Percentiles rank a stretch among this genome's conserved stretches.
phyloP scores from a whole-genome alignment of 192 early-diverging fungal species.

The Lunasporangiospora selenospora region DNA sequence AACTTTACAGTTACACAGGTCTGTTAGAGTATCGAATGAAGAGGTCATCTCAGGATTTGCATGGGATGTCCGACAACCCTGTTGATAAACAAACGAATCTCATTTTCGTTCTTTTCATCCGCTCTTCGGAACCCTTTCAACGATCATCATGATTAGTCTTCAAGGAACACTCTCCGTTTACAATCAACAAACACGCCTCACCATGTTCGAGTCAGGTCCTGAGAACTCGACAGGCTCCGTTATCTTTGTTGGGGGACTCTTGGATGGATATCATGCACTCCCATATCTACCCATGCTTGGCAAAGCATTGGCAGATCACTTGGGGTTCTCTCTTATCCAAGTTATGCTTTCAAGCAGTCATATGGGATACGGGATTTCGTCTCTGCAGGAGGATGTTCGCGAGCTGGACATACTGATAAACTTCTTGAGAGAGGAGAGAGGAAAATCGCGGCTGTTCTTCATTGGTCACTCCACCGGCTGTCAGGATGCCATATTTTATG shows the following conservation, averaged over 20 bases:
- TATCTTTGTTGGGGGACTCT: conserved; percentile 50
- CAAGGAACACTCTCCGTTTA: conserved; percentile 48
- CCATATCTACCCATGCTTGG: conserved; percentile 40
- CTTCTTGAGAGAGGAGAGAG: conserved; percentile 24
- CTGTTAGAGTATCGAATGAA: too few species aligned
- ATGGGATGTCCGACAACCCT: too few species aligned
- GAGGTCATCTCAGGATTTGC: too few species aligned
- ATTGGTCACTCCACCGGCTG: conserved; percentile 56
- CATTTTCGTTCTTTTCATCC: neutral
- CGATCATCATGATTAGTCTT: conserved; percentile 33
- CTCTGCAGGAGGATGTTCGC: conserved; percentile 37
- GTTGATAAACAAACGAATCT: too few species aligned
- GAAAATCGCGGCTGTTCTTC: conserved; percentile 42
- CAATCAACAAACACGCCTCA: conserved; percentile 46
- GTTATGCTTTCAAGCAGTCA: conserved; percentile 51
- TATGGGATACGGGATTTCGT: conserved; percentile 49
- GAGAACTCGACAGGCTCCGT: conserved; percentile 17
- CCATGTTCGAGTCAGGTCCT: conserved; percentile 52
- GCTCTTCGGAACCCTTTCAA: neutral
- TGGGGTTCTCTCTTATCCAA: conserved; percentile 45
- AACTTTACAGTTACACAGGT: too few species aligned
- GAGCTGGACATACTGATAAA: conserved; percentile 47
- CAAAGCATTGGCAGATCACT: conserved; percentile 12
- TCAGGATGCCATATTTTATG: conserved; percentile 47
- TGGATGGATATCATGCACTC: conserved; percentile 51